A percentile compares a stretch with the other conserved stretches of the same genome.
Evolutionary conservation across 1,139 yeast genomes (phyloP).

Genomic region (Scheffersomyces segobiensis): DNA sequence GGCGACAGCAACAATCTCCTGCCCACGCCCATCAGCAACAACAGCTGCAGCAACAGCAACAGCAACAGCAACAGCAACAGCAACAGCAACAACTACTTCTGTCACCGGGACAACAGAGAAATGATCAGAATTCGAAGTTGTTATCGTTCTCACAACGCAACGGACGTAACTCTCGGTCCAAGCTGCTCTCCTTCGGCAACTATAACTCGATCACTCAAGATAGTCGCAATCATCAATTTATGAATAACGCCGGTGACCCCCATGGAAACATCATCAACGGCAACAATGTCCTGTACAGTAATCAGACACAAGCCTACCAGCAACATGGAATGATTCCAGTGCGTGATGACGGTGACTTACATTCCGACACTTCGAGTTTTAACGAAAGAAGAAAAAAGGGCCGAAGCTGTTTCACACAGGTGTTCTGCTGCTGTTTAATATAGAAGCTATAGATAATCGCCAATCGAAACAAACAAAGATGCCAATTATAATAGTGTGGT

Average conservation of each 20-base stretch:
- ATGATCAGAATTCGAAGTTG: constrained; percentile 7
- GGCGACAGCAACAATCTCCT: constrained; percentile 34
- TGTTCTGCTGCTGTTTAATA: constrained; percentile 14
- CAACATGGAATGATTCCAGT: constrained; percentile 32
- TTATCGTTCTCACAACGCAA: not conserved
- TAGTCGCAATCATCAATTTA: constrained; percentile 16
- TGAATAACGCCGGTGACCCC: constrained; percentile 6
- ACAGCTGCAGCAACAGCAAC: constrained; percentile 19
- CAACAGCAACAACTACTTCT: constrained; percentile 4
- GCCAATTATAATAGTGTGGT: not conserved
- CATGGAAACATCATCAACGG: constrained; percentile 4
- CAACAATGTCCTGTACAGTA: constrained; percentile 6
- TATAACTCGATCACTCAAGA: constrained; percentile 33
- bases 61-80: constrained; percentile 8
- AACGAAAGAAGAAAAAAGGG: constrained; percentile 25
- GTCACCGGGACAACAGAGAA: constrained; percentile 8
- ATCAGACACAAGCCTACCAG: constrained; percentile 5
- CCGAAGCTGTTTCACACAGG: constrained; percentile 14
- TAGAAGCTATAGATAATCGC: not conserved
- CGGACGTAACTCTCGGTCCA: constrained; percentile 9
- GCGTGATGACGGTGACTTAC: constrained; percentile 40
- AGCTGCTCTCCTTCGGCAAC: constrained; percentile 21
- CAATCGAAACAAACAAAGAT: not conserved
- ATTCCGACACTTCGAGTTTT: constrained; percentile 40
- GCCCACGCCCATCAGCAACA: constrained; percentile 32